Evolutionary conservation across 306 rosid genomes (phyloP).

Genomic region (Quercus parvula): DNA sequence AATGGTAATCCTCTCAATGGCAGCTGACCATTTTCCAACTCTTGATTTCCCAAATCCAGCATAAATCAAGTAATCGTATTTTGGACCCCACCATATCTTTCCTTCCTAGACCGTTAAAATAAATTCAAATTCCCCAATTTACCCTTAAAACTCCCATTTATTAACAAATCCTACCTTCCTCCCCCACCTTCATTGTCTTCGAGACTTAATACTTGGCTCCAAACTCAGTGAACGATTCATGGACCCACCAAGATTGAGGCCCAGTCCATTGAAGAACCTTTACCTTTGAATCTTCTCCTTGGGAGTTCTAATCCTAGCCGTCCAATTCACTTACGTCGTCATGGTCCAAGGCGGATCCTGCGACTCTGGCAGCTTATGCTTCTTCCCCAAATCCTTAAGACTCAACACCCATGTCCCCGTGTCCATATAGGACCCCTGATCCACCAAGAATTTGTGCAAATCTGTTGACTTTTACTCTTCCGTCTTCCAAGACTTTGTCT

Average conservation of each 20-base stretch:
- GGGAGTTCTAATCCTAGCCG: conserved; percentile 35
- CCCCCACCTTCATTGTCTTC: neutral
- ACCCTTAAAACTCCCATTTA: conserved; percentile 17
- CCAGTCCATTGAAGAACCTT: conserved; percentile 18
- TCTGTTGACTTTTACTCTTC: conserved; percentile 41
- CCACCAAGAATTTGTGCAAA: conserved; percentile 36
- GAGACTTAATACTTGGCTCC: too few relatives aligned
- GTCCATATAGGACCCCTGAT: neutral
- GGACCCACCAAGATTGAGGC: conserved; percentile 31
- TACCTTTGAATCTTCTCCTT: conserved; percentile 40
- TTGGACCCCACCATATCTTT: too few relatives aligned
- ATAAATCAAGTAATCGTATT: too few relatives aligned
- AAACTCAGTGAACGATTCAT: conserved; percentile 3
- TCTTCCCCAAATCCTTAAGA: conserved; percentile 29
- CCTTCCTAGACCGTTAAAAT: neutral
- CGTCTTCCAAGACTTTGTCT: conserved; percentile 41
- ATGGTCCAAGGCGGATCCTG: conserved; percentile 40
- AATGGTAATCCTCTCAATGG: too few relatives aligned
- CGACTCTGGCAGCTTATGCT: conserved; percentile 36
- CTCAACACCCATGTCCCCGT: neutral
- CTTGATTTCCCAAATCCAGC: too few relatives aligned
- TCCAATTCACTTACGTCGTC: conserved; percentile 44
- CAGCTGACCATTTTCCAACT: too few relatives aligned
- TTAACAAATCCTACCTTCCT: neutral
- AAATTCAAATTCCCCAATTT: conserved; percentile 5